A percentile compares a stretch with the other conserved stretches of the same genome.
These are phyloP conservation scores for Colletotrichum chlorophyti DNA, from an alignment of 2,329 filamentous ascomycete genomes.

Conservation along the genomic window DNA sequence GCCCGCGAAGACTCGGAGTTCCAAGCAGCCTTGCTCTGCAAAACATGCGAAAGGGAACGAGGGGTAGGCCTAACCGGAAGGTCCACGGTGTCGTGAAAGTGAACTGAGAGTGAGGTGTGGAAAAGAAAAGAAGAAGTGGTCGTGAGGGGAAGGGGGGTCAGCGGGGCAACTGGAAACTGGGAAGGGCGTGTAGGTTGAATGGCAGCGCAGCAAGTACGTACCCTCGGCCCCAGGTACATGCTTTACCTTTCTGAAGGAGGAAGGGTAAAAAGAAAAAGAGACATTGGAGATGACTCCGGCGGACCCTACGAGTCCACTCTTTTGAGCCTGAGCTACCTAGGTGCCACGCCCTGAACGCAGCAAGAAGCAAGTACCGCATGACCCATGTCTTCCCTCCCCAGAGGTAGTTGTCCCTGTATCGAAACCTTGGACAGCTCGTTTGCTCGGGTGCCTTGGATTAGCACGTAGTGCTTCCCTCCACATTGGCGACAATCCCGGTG, in stretches of 20 bases:
- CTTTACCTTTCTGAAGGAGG: no score
- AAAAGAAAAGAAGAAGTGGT: neutral
- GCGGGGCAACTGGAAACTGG: neutral
- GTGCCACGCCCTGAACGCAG: no score
- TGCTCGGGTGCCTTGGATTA: slow-evolving; percentile 21
- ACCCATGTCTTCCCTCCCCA: slow-evolving; percentile 11
- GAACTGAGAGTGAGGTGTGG: slow-evolving; percentile 11
- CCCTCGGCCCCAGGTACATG: no score
- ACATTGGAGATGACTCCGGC: no score
- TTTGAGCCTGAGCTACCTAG: no score
- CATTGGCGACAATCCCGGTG: slow-evolving; percentile 19
- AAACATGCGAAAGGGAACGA: neutral
- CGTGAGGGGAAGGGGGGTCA: neutral
- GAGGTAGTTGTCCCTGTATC: neutral
- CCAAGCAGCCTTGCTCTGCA: slow-evolving; percentile 25
- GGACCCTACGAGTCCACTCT: no score
- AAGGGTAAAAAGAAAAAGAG: no score
- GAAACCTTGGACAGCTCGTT: slow-evolving; percentile 15
- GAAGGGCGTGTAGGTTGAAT: no score
- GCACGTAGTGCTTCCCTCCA: no score
- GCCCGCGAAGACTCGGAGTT: slow-evolving; percentile 17
- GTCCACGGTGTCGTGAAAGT: slow-evolving; percentile 7
- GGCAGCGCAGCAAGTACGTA: no score
- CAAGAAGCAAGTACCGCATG: no score
- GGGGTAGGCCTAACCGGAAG: slow-evolving; percentile 9